A percentile compares a stretch with the other conserved stretches of the same genome.
Conservation (phyloP, 2,329 filamentous ascomycete genomes). For the Scedosporium dehoogii region DNA sequence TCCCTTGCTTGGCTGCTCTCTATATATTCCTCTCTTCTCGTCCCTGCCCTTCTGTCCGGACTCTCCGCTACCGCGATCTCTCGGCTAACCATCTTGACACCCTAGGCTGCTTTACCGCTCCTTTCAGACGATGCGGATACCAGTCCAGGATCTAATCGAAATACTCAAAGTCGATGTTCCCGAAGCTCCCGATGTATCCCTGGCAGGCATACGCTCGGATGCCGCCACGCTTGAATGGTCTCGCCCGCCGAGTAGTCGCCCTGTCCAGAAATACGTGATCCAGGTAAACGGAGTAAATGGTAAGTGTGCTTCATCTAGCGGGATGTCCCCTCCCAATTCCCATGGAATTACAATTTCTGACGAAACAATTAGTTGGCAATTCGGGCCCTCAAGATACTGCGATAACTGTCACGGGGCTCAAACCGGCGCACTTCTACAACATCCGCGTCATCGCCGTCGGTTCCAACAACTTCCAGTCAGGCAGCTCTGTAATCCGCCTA, state of each 20-base stretch:
- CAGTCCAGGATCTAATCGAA: slow-evolving; percentile 80
- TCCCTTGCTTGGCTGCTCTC: not conserved
- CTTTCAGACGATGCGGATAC: slow-evolving; percentile 81
- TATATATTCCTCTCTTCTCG: slow-evolving; percentile 4
- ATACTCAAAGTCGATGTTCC: slow-evolving; percentile 93
- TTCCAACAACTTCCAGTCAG: slow-evolving; percentile 83
- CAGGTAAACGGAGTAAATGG: slow-evolving; percentile 90
- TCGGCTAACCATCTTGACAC: not conserved
- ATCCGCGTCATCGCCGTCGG: slow-evolving; percentile 88
- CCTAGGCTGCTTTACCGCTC: slow-evolving; percentile 73
- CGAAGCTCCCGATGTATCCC: slow-evolving; percentile 75
- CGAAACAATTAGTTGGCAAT: slow-evolving; percentile 59
- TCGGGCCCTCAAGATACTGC: slow-evolving; percentile 65
- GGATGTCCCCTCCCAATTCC: not conserved
- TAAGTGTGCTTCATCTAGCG: slow-evolving; percentile 29
- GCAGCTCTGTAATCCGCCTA: slow-evolving; percentile 75
- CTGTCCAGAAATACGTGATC: slow-evolving; percentile 79
- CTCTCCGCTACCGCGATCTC: not conserved
- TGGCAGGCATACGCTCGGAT: slow-evolving; percentile 80
- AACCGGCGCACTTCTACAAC: slow-evolving; percentile 84
- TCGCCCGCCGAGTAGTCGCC: slow-evolving; percentile 51
- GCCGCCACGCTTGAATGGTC: slow-evolving; percentile 90
- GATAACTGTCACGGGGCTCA: slow-evolving; percentile 75
- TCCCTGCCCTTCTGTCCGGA: not conserved
- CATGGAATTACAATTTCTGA: not conserved